A percentile compares a stretch with the other conserved stretches of the same genome.
Conservation (phyloP, 495 filamentous ascomycete species). For the Podospora pseudopauciseta region DNA sequence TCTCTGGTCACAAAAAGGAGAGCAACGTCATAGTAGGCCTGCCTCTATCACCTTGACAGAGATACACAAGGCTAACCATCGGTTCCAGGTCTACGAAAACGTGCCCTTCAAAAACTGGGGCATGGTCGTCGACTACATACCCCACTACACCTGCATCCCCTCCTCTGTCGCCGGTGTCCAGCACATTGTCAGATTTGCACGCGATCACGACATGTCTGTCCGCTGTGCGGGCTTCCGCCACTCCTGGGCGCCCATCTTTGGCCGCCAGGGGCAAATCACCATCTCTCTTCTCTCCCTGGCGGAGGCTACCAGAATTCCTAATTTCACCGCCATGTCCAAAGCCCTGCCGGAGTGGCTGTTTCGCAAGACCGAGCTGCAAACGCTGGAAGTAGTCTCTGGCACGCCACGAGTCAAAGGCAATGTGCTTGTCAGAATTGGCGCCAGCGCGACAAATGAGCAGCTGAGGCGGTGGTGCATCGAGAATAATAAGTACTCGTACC, state of each 20-base stretch:
- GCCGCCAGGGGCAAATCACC: conserved; percentile 41
- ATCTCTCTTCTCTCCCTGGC: conserved; percentile 46
- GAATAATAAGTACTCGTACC: conserved; percentile 37
- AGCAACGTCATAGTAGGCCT: background rate
- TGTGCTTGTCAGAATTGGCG: conserved; percentile 42
- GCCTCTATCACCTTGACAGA: too few species aligned
- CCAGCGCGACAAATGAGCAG: conserved; percentile 47
- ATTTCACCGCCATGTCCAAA: conserved; percentile 32
- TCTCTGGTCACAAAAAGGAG: background rate
- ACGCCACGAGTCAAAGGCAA: conserved; percentile 26
- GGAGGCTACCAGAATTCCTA: conserved; percentile 39
- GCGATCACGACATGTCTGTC: conserved; percentile 36
- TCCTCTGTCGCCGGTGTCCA: conserved; percentile 45
- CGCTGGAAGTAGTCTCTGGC: conserved; percentile 26
- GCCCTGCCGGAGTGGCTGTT: conserved; percentile 22
- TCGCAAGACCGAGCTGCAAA: conserved; percentile 38
- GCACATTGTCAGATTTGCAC: conserved; percentile 42
- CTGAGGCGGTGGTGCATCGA: conserved; percentile 47
- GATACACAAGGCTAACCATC: too few species aligned
- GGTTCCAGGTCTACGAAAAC: conserved; percentile 22
- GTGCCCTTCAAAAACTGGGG: conserved; percentile 51
- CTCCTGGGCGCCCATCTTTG: conserved; percentile 45
- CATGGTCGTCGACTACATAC: conserved; percentile 42
- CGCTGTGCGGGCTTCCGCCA: conserved; percentile 50
- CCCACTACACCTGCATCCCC: conserved; percentile 45